A percentile compares a stretch with the other conserved stretches of the same genome.
These are phyloP conservation scores for Fusarium chaquense DNA, from an alignment of 2,329 filamentous ascomycete species.

Conservation along the genomic window DNA sequence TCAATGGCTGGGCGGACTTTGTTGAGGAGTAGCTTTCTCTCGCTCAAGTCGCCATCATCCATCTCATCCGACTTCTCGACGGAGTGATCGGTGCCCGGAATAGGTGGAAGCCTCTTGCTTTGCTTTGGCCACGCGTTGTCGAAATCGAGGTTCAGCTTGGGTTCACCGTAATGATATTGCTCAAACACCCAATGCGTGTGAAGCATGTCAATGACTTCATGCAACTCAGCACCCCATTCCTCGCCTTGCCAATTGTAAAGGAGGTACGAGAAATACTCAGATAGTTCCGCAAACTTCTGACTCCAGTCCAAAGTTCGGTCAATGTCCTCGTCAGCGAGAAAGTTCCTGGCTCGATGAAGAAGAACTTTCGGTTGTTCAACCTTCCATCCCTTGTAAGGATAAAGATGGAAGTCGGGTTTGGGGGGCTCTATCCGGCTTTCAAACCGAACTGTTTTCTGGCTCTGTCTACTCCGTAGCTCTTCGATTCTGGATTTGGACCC, in stretches of 20 bases:
- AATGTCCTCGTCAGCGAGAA: conserved; percentile 62
- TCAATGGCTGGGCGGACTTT: conserved; percentile 36
- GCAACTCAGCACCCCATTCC: conserved; percentile 49
- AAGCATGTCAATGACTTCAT: conserved; percentile 52
- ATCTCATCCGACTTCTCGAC: neutral
- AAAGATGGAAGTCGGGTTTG: conserved; percentile 17
- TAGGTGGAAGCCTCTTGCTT: conserved; percentile 48
- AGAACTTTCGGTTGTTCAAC: conserved; percentile 52
- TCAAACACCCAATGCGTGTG: conserved; percentile 53
- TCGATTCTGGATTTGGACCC: neutral
- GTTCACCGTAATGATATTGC: conserved; percentile 50
- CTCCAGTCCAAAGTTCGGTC: conserved; percentile 58
- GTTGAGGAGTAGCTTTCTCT: conserved; percentile 33
- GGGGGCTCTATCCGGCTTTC: neutral
- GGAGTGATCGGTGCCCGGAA: conserved; percentile 28
- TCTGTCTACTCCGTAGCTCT: neutral
- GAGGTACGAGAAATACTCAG: conserved; percentile 56
- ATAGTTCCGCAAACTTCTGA: conserved; percentile 52
- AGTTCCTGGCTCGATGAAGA: conserved; percentile 54
- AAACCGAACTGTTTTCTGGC: conserved; percentile 14
- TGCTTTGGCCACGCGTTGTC: conserved; percentile 27
- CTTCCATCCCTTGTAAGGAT: conserved; percentile 52
- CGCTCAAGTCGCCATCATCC: conserved; percentile 15
- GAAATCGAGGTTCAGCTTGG: conserved; percentile 47
- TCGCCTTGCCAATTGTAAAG: conserved; percentile 37